phyloP scores from a whole-genome alignment of 108 stramenopile species.

The Nitzschia sp. region DNA sequence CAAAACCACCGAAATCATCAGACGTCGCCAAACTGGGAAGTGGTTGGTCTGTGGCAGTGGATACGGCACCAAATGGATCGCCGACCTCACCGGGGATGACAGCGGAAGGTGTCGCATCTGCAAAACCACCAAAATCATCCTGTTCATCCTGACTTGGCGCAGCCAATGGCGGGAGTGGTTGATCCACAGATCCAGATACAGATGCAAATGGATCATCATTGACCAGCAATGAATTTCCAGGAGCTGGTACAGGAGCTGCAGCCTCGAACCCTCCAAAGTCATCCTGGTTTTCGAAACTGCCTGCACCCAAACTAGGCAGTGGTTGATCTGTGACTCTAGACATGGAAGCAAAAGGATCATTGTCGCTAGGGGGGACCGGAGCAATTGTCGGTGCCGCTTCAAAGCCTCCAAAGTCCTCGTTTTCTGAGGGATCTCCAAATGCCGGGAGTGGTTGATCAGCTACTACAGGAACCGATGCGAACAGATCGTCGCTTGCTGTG shows the following conservation, averaged over 20 bases:
- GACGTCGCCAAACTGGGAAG: not conserved
- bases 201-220: not conserved
- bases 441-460: not conserved
- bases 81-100: not conserved
- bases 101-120: not conserved
- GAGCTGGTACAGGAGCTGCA: conserved; percentile 3
- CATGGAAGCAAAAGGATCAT: conserved; percentile 10
- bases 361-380: not conserved
- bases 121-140: conserved; percentile 5
- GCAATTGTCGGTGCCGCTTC: conserved; percentile 1
- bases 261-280: conserved; percentile 35
- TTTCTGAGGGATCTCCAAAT: not conserved
- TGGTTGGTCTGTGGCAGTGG: not conserved
- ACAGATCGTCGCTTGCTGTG: not conserved
- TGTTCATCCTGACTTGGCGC: conserved; percentile 2
- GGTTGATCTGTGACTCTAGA: not conserved
- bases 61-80: conserved; percentile 14
- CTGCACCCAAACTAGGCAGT: not conserved
- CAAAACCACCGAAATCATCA: conserved; percentile 49
- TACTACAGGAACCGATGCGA: not conserved
- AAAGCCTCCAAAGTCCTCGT: conserved; percentile 46
- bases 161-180: not conserved
- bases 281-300: conserved; percentile 5
- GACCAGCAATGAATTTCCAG: too few species aligned
- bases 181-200: not conserved